phyloP scores from a whole-genome alignment of 768 basidiomycete genomes.

The Tricholoma sp. region DNA sequence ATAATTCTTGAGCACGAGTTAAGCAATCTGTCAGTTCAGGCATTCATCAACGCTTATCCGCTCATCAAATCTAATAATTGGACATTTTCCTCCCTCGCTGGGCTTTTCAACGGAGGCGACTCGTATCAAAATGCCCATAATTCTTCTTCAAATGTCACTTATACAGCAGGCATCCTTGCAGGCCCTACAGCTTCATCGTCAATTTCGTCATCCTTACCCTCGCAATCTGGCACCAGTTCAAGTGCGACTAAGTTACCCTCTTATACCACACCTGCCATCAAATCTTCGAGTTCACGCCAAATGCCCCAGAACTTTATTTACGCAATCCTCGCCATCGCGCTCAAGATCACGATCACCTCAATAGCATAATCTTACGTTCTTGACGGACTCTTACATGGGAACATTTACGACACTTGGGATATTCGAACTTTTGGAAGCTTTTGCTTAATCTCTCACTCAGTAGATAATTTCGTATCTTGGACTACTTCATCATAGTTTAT shows the following conservation, averaged over 20 bases:
- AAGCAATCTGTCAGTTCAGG: constrained; percentile 48
- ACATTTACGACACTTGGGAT: not conserved
- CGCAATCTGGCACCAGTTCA: not conserved
- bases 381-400: not conserved
- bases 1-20: constrained; percentile 85
- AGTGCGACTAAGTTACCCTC: not conserved
- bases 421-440: not conserved
- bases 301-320: not conserved
- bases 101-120: constrained; percentile 31
- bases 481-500: not conserved
- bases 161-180: constrained; percentile 18
- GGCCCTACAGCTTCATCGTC: constrained; percentile 1
- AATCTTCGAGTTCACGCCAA: not conserved
- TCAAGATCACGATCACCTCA: too few relatives aligned
- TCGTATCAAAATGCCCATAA: constrained; percentile 44
- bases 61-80: constrained; percentile 65
- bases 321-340: not conserved
- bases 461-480: not conserved
- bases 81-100: constrained; percentile 55
- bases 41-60: constrained; percentile 65
- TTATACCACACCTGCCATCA: not conserved
- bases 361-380: not conserved
- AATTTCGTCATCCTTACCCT: not conserved
- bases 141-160: constrained; percentile 26
- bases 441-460: not conserved